Base-by-base conservation (phyloP, 495 filamentous ascomycete species). In the Lophiostoma macrostomum region DNA sequence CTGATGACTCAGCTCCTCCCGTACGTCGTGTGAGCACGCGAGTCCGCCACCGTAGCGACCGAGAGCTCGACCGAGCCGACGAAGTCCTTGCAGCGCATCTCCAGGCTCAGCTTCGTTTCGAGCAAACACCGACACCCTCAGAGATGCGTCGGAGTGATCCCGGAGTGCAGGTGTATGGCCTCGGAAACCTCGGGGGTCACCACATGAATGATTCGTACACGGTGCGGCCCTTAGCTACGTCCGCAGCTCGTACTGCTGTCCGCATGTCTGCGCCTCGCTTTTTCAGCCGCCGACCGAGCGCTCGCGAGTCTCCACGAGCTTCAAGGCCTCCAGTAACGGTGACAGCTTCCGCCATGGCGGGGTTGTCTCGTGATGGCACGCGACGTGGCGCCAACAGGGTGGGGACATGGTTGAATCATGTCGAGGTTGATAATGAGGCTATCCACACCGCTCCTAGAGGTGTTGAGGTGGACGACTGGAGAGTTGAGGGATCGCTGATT, bases 41-140 rank as follows among this genome's bases (percentile, higher is more conserved):
- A 19, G 35, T 49, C 31, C 58, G 51, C 3, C 41, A 38, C 16
- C 46, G 46, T 1, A 16, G 11, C 30, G 51, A 61, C 31, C 58
- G 34, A 65, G 56, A 60, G 1, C 24, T 45, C 8, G 28, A 53
- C 10, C 56, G 50, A 20, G 66, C 67, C 6, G 83, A 86, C 60
- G 80, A 80, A 47, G 76, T 75, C 19, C 57, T 81, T 6, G 78
- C 81, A 20, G 70, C 76, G 10, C 71, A 76, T 14, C 67, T 85
- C 25, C 79, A 82, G 50, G 67, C 69, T 0, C 76, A 12, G 68
- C 71, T 44, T 56, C 73, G 0, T 68, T 72, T 43, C 67, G 64
- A 31, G 67, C 70, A 36, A 6, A 50, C 48, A 23, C 56, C 46
- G 8, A 47, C 44, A 11, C 22, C 30, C n/a, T 60, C 55, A 0